Evolutionary conservation across 2,329 filamentous ascomycete genomes (phyloP), one percentile per base, ranked within the genome.

Genomic region (Teratosphaeriaceae sp.): DNA sequence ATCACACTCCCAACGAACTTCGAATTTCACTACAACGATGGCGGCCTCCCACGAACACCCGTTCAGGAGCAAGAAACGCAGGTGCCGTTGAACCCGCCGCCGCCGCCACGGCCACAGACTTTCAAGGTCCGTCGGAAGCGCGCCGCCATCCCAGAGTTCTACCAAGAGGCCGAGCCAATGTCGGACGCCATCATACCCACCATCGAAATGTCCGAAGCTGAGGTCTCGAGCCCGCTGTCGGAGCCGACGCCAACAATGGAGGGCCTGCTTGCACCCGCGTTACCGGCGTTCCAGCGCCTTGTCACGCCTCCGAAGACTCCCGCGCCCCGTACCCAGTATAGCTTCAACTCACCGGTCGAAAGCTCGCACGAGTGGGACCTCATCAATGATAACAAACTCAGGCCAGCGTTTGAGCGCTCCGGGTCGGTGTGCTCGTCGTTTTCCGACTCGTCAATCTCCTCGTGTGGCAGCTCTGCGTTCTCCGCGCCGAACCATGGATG

Each of bases 371-470:
- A 62, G 44, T 59, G 57, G 59, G 56, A 53, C 21, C 40, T 62
- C 24, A 60, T 62, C 45, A 59, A 50, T 42, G 52, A 55, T 44
- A 57, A 43, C 22, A 42, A 42, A n/a, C 21, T 47, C 15, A 49
- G 48, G 33, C 53, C 56, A 12, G 38, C 49, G 1, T 56, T 79
- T 38, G 66, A 67, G 52, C 72, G 79, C 33, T 74, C 79, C 3
- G 68, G 69, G 5, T 82, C 79, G 2, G 70, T 74, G 3, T 75
- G 72, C 52, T 81, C 78, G 2, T 70, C 72, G 43, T 68, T 74
- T 34, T 82, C 79, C 2, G 75, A 82, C 56, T 82, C 79, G 1
- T 82, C 79, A 2, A 61, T 75, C 15, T 79, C 77, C 11, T 82
- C 79, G 0, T 69, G 70, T 38, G 75, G 73, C 47, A 81, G 76